A percentile compares a stretch with the other conserved stretches of the same genome.
These are phyloP conservation scores for Plantago major DNA, from an alignment of 257 asterid species.

Conservation along the genomic window DNA sequence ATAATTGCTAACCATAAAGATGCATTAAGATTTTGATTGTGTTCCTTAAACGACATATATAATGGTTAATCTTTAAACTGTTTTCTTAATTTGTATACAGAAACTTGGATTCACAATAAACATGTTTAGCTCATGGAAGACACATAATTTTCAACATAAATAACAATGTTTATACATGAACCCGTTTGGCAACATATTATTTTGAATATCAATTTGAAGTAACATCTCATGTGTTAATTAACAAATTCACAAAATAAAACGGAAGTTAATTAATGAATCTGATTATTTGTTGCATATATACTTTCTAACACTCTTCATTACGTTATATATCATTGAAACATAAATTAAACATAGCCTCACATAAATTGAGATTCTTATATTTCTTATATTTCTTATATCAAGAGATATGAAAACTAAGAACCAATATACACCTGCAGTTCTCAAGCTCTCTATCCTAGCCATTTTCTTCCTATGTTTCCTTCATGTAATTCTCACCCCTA, in stretches of 20 bases:
- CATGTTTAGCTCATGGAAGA: slow-evolving; percentile 1
- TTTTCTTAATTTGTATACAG: not conserved
- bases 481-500: slow-evolving; percentile 46
- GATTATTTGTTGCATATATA: not conserved
- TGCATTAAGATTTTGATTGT: no score
- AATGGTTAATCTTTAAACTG: no score
- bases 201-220: no score
- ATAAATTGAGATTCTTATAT: no score
- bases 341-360: no score
- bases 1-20: no score
- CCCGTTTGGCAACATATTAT: not conserved
- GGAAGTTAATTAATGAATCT: not conserved
- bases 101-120: not conserved
- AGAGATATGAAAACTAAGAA: not conserved
- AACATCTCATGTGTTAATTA: not conserved
- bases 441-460: slow-evolving; percentile 41
- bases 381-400: not conserved
- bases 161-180: not conserved
- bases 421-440: slow-evolving; percentile 26
- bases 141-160: no score
- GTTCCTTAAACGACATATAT: no score
- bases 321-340: no score
- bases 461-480: slow-evolving; percentile 42
- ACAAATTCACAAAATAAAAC: not conserved
- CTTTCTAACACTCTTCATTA: not conserved